These are phyloP conservation scores for Antrodiella citrinella DNA, from an alignment of 768 basidiomycete genomes.

Conservation along the genomic window DNA sequence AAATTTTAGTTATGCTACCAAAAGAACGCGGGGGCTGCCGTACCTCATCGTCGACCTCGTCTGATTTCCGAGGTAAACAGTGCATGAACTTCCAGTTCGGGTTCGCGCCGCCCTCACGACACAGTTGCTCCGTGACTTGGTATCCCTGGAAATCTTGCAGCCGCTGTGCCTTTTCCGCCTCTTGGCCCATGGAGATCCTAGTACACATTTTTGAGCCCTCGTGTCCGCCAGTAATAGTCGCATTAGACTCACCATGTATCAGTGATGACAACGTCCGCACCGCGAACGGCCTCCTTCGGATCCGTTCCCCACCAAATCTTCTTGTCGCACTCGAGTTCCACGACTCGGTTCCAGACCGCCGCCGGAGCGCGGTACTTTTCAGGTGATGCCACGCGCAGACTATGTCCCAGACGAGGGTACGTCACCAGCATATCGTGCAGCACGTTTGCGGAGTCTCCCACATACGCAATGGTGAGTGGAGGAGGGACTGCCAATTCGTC, in stretches of 20 bases:
- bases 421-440: conserved; percentile 97
- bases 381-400: conserved; percentile 79
- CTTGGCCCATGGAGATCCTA: conserved; percentile 99
- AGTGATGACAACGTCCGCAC: conserved; percentile 92
- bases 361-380: conserved; percentile 57
- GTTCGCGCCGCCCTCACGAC: conserved; percentile 72
- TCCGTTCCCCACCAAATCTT: conserved; percentile 67
- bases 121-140: conserved; percentile 88
- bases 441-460: conserved; percentile 93
- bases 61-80: conserved; percentile 84
- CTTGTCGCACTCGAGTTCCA: conserved; percentile 65
- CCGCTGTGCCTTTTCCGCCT: conserved; percentile 84
- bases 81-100: conserved; percentile 93
- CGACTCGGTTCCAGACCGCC: conserved; percentile 76
- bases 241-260: conserved; percentile 76
- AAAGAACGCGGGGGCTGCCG: conserved; percentile 4
- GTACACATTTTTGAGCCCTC: background rate
- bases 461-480: conserved; percentile 84
- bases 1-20: conserved; percentile 5
- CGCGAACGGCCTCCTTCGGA: conserved; percentile 79
- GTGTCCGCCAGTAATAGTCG: background rate
- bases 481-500: conserved; percentile 18
- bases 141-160: conserved; percentile 84
- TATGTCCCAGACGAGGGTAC: conserved; percentile 85
- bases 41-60: conserved; percentile 96